A percentile compares a stretch with the other conserved stretches of the same genome.
Conservation (phyloP, 2,329 filamentous ascomycete genomes). For the Phaeoacremonium minimum region DNA sequence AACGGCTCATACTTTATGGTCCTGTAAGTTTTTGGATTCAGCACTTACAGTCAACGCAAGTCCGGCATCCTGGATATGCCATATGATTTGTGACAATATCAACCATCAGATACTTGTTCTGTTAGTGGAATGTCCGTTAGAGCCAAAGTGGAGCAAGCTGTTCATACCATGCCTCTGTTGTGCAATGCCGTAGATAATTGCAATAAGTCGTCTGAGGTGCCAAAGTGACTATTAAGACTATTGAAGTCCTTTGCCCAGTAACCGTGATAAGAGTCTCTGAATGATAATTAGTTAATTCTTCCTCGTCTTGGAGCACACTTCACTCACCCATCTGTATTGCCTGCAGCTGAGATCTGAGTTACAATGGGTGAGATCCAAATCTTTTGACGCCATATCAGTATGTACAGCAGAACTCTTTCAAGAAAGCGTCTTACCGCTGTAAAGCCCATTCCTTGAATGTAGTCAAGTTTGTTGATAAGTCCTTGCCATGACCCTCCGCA, state of each 20-base stretch:
- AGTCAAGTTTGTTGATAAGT: slow-evolving; percentile 40
- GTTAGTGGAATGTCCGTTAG: too few species aligned
- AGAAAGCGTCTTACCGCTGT: too few species aligned
- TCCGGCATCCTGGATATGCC: slow-evolving; percentile 41
- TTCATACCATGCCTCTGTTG: slow-evolving; percentile 42
- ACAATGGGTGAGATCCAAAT: slow-evolving; percentile 45
- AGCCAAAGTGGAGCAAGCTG: not conserved
- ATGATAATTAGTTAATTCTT: not conserved
- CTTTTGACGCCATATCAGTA: too few species aligned
- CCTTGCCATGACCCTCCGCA: slow-evolving; percentile 45
- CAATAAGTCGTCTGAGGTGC: slow-evolving; percentile 42
- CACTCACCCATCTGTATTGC: too few species aligned
- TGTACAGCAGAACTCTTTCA: too few species aligned
- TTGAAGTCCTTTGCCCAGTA: slow-evolving; percentile 51
- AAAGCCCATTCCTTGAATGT: slow-evolving; percentile 39
- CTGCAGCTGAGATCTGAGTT: too few species aligned
- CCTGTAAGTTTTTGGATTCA: too few species aligned
- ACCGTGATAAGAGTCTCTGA: slow-evolving; percentile 37
- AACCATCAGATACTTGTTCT: slow-evolving; percentile 56
- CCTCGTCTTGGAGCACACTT: too few species aligned
- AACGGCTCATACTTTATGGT: too few species aligned
- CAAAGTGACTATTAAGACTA: slow-evolving; percentile 43
- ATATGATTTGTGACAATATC: slow-evolving; percentile 57
- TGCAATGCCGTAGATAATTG: slow-evolving; percentile 47
- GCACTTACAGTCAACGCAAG: slow-evolving; percentile 52